A percentile compares a stretch with the other conserved stretches of the same genome.
phyloP scores from a whole-genome alignment of 495 filamentous ascomycete species.

The Cryomyces minteri region DNA sequence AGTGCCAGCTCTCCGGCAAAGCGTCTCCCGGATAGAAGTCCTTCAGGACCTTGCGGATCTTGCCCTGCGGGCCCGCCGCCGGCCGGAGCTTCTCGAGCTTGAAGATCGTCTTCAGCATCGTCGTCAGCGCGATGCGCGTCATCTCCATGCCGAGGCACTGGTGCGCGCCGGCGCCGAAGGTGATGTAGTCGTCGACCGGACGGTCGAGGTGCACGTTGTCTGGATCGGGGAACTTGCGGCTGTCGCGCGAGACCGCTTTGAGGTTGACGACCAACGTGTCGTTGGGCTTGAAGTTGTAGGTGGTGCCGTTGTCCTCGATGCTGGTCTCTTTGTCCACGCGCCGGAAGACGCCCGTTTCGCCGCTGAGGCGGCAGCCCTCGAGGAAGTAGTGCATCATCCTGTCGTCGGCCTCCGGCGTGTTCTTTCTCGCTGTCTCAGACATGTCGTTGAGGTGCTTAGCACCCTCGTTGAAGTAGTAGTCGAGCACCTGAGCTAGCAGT shows the following conservation, averaged over 20 bases:
- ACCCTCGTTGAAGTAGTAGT: constrained; percentile 27
- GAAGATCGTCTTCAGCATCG: constrained; percentile 18
- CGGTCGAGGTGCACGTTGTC: constrained; percentile 12
- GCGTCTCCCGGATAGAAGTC: background rate
- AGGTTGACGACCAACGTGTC: constrained; percentile 31
- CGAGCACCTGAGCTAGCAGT: constrained; percentile 19
- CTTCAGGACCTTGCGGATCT: constrained; percentile 16
- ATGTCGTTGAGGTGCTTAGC: constrained; percentile 29
- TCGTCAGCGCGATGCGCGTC: constrained; percentile 16
- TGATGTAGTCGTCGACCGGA: constrained; percentile 15
- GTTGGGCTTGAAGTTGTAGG: constrained; percentile 26
- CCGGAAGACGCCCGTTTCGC: constrained; percentile 17
- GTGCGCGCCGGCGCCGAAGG: constrained; percentile 17
- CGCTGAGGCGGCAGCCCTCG: constrained; percentile 17
- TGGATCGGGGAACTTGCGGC: constrained; percentile 14
- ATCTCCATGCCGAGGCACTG: constrained; percentile 16
- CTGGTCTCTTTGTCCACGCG: constrained; percentile 11
- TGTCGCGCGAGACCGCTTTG: constrained; percentile 17
- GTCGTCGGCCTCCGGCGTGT: constrained; percentile 18
- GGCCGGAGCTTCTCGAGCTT: constrained; percentile 11
- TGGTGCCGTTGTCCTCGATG: constrained; percentile 24
- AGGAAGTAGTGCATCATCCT: constrained; percentile 22
- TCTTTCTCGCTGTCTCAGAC: constrained; percentile 24
- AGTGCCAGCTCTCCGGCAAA: constrained; percentile 5
- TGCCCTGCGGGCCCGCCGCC: constrained; percentile 15